These are phyloP conservation scores for Melampsora larici-populina DNA, from an alignment of 1,284 basidiomycete species.

Conservation along the genomic window DNA sequence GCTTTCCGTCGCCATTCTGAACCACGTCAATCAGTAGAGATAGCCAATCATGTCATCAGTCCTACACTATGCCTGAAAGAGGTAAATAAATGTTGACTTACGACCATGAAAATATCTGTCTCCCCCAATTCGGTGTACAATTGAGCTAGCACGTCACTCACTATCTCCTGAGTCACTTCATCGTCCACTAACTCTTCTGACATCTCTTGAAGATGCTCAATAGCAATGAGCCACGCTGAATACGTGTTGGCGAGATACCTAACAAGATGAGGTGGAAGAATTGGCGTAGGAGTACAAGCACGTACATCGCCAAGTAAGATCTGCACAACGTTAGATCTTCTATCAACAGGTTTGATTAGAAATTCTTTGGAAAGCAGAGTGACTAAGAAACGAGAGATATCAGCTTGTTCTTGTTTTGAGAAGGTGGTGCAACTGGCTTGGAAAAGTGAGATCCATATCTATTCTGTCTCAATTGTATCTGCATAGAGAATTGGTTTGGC, in stretches of 20 bases:
- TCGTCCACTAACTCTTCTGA: conserved; percentile 62
- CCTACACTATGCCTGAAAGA: too few species aligned
- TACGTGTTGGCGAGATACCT: conserved; percentile 97
- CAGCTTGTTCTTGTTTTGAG: conserved; percentile 77
- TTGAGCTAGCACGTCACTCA: conserved; percentile 87
- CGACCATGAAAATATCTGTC: conserved; percentile 91
- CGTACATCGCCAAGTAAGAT: conserved; percentile 81
- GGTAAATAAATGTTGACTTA: conserved; percentile 6
- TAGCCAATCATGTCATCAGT: too few species aligned
- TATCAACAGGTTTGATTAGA: conserved; percentile 79
- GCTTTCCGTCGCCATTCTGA: conserved; percentile 84
- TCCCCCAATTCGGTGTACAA: conserved; percentile 92
- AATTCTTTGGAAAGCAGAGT: conserved; percentile 89
- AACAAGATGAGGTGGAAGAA: conserved; percentile 86
- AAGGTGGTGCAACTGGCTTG: conserved; percentile 83
- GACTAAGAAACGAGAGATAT: conserved; percentile 85
- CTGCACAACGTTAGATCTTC: conserved; percentile 92
- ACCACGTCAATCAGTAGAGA: too few species aligned
- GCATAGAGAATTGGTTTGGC: conserved; percentile 79
- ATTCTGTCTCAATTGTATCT: conserved; percentile 72
- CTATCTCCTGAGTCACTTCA: conserved; percentile 71
- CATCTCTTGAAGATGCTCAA: conserved; percentile 71
- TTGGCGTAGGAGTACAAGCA: conserved; percentile 78
- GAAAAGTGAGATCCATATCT: conserved; percentile 86
- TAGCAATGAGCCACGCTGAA: conserved; percentile 86